phyloP scores from a whole-genome alignment of 192 early-diverging fungal genomes.

The Entomortierella beljakovae region DNA sequence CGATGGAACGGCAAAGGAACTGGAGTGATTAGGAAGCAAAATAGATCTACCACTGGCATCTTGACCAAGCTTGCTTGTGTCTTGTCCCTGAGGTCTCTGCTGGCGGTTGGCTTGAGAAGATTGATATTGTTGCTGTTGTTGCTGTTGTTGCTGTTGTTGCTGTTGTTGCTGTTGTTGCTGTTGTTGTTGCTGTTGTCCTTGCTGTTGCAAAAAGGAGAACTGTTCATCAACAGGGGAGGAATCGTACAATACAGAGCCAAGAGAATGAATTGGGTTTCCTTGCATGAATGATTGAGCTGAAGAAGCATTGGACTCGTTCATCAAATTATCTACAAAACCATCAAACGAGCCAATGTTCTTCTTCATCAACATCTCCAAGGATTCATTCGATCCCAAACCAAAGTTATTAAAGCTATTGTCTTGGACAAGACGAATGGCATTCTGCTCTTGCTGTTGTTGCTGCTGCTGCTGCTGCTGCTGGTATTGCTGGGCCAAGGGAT shows the following conservation, averaged over 20 bases:
- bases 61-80: not conserved
- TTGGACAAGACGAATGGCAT: too few species aligned
- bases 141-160: conserved; percentile 1
- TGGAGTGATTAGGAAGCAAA: conserved; percentile 36
- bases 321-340: not conserved
- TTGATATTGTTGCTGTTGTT: not conserved
- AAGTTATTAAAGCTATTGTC: not conserved
- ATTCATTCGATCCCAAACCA: conserved; percentile 21
- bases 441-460: conserved; percentile 7
- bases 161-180: not conserved
- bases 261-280: not conserved
- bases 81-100: not conserved
- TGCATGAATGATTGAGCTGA: not conserved
- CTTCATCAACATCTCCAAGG: conserved; percentile 34
- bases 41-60: conserved; percentile 13
- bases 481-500: conserved; percentile 8
- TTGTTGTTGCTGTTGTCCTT: not conserved
- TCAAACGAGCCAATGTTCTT: conserved; percentile 32
- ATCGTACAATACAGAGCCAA: not conserved
- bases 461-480: conserved; percentile 11
- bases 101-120: conserved; percentile 6
- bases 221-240: not conserved
- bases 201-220: not conserved
- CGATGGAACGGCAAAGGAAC: conserved; percentile 23
- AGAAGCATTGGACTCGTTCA: not conserved